These are phyloP conservation scores for Triangularia setosa DNA, from an alignment of 2,329 filamentous ascomycete species.

Conservation along the genomic window DNA sequence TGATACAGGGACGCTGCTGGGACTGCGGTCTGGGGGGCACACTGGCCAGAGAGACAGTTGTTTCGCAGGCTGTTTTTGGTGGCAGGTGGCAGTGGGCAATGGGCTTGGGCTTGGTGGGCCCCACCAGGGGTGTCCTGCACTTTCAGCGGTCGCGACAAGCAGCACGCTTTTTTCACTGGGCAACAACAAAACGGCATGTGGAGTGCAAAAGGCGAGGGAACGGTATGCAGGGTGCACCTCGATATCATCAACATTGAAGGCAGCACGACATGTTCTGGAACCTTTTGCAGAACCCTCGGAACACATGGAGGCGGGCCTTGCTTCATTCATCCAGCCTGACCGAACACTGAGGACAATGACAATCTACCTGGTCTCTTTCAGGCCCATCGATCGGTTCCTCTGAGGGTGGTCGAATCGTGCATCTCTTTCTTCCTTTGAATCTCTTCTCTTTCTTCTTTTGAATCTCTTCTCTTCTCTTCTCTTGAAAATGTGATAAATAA, in stretches of 20 bases:
- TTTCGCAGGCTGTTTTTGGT: conserved; percentile 21
- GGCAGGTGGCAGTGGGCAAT: conserved; percentile 20
- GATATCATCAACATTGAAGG: background rate
- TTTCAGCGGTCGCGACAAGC: conserved; percentile 16
- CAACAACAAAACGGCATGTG: conserved; percentile 20
- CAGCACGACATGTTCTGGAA: background rate
- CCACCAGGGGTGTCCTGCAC: conserved; percentile 10
- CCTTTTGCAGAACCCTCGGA: background rate
- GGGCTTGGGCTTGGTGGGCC: conserved; percentile 9
- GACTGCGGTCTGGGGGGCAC: background rate
- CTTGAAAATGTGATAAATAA: background rate
- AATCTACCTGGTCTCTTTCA: background rate
- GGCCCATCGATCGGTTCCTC: background rate
- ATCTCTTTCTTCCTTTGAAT: background rate
- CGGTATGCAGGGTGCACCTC: background rate
- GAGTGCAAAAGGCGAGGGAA: conserved; percentile 6
- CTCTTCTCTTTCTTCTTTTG: background rate
- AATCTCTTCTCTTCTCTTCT: background rate
- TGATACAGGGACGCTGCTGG: conserved; percentile 11
- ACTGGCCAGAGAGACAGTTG: conserved; percentile 6
- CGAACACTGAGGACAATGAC: background rate
- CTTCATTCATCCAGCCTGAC: background rate
- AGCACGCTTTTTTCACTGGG: conserved; percentile 23
- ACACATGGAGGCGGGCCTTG: background rate
- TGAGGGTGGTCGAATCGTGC: background rate